Percentiles rank a stretch among this genome's conserved stretches.
phyloP scores from a whole-genome alignment of 805 yeast genomes.

The Candida maltosa region DNA sequence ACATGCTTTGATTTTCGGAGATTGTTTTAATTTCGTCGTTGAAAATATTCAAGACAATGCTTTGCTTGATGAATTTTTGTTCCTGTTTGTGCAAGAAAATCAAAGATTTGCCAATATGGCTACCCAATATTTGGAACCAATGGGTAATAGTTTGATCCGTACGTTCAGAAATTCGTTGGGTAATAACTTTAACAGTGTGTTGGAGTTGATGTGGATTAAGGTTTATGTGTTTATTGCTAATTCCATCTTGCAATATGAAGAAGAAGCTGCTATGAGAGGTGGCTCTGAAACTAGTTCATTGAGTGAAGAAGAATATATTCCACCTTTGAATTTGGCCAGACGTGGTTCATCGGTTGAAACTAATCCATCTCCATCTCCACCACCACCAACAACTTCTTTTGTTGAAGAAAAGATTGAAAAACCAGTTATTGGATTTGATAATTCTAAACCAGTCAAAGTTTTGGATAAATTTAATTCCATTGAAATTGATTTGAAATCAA shows the following conservation, averaged over 20 bases:
- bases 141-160: constrained; percentile 37
- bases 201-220: constrained; percentile 39
- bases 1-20: constrained; percentile 34
- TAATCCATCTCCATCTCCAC: constrained; percentile 11
- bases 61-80: constrained; percentile 30
- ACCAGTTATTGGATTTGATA: neutral
- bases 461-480: constrained; percentile 11
- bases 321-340: constrained; percentile 23
- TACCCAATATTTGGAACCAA: constrained; percentile 34
- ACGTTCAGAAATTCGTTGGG: constrained; percentile 37
- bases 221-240: constrained; percentile 40
- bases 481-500: constrained; percentile 23
- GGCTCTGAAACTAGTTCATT: constrained; percentile 14
- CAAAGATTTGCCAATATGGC: constrained; percentile 20
- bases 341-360: constrained; percentile 6
- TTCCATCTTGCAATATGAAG: constrained; percentile 20
- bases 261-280: constrained; percentile 9
- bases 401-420: constrained; percentile 1
- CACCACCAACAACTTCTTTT: constrained; percentile 7
- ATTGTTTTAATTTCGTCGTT: constrained; percentile 29
- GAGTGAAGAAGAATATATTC: constrained; percentile 17
- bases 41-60: constrained; percentile 24
- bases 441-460: neutral
- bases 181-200: constrained; percentile 22
- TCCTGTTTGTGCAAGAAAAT: constrained; percentile 30